phyloP scores from a whole-genome alignment of 139 green algal genomes.

The Pseudopediastrum boryanum region DNA sequence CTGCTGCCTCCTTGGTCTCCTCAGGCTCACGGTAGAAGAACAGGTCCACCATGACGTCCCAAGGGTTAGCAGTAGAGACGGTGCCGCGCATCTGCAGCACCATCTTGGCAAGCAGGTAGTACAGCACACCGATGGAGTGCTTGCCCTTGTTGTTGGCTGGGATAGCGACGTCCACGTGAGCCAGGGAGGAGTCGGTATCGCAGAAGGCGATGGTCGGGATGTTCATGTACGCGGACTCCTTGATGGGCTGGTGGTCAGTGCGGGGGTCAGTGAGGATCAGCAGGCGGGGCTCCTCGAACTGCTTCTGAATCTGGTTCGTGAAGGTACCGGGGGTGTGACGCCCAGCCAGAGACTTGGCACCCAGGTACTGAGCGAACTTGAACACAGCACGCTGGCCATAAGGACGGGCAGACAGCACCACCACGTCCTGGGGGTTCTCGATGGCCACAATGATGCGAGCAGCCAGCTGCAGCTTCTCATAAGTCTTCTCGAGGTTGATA shows the following conservation, averaged over 20 bases:
- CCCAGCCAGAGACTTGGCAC: conserved; percentile 90
- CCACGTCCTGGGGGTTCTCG: conserved; percentile 91
- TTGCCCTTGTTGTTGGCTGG: conserved; percentile 99
- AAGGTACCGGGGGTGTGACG: conserved; percentile 99
- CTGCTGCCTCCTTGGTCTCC: conserved; percentile 73
- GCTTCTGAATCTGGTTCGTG: conserved; percentile 99
- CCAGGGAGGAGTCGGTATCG: conserved; percentile 96
- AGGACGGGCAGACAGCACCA: conserved; percentile 82
- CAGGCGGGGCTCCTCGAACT: conserved; percentile 97
- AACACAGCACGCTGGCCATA: conserved; percentile 97
- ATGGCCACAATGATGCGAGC: conserved; percentile 98
- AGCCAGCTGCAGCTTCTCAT: conserved; percentile 98
- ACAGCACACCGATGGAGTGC: conserved; percentile 95
- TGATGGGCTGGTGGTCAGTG: conserved; percentile 95
- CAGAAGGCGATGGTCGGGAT: conserved; percentile 99
- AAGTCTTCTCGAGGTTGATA: conserved; percentile 99
- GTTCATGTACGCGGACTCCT: conserved; percentile 98
- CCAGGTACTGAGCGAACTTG: conserved; percentile 99
- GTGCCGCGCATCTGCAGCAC: conserved; percentile 97
- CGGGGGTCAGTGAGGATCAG: conserved; percentile 87
- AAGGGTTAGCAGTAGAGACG: conserved; percentile 72
- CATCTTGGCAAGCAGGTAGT: conserved; percentile 97
- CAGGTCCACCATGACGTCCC: conserved; percentile 98
- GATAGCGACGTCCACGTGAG: conserved; percentile 97
- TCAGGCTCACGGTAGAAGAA: conserved; percentile 99